These are phyloP conservation scores for Corchorus capsularis DNA, from an alignment of 345 rosid species.

Conservation along the genomic window DNA sequence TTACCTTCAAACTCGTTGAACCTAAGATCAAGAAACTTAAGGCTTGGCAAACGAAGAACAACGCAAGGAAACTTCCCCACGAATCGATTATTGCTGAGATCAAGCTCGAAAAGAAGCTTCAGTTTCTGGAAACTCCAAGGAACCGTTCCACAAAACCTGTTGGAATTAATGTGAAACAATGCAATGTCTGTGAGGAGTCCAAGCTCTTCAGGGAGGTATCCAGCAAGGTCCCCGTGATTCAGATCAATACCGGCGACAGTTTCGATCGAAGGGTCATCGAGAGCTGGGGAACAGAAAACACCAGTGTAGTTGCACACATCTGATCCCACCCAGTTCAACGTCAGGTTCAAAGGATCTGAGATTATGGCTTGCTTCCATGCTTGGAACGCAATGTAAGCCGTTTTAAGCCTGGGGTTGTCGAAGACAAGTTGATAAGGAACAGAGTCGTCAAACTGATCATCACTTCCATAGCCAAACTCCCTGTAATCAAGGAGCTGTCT, in stretches of 20 bases:
- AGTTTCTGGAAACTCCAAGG: constrained; percentile 49
- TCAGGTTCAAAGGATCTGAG: constrained; percentile 64
- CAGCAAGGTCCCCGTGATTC: constrained; percentile 77
- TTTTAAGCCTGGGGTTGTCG: constrained; percentile 54
- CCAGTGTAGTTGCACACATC: constrained; percentile 83
- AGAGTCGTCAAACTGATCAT: constrained; percentile 24
- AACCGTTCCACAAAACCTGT: constrained; percentile 72
- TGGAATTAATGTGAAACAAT: constrained; percentile 74
- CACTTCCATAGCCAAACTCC: constrained; percentile 22
- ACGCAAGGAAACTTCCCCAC: constrained; percentile 68
- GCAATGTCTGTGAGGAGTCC: constrained; percentile 65
- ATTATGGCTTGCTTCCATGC: constrained; percentile 75
- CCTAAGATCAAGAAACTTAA: constrained; percentile 80
- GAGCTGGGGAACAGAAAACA: constrained; percentile 57
- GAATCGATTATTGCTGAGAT: constrained; percentile 76
- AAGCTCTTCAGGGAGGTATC: constrained; percentile 67
- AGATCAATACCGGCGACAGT: constrained; percentile 82
- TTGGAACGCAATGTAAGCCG: constrained; percentile 78
- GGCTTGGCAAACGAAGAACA: constrained; percentile 56
- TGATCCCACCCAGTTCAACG: constrained; percentile 68
- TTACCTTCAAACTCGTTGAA: constrained; percentile 85
- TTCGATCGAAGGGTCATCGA: constrained; percentile 46
- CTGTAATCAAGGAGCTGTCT: constrained; percentile 33
- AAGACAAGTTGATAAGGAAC: constrained; percentile 46
- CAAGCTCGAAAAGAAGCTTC: constrained; percentile 65